A percentile compares a stretch with the other conserved stretches of the same genome.
These are phyloP conservation scores for Aechmea fasciata DNA, from an alignment of 176 grass and related monocot species.

Conservation along the genomic window DNA sequence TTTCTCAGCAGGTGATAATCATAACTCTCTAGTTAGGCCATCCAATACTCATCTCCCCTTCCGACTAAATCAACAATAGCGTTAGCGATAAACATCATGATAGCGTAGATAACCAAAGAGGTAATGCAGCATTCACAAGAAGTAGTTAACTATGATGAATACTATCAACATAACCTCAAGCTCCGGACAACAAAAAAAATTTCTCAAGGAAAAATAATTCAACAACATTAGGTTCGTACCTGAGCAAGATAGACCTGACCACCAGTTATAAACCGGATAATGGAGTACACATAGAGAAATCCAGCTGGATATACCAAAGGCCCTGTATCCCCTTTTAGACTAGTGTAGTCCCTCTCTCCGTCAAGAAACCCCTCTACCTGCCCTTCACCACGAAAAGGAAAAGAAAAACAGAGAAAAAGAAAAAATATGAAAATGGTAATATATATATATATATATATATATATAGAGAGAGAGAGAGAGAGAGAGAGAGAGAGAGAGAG, in stretches of 20 bases:
- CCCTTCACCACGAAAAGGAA: constrained; percentile 10
- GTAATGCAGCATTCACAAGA: no score
- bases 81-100: no score
- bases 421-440: background rate
- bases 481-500: no score
- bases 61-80: no score
- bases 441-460: background rate
- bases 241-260: constrained; percentile 76
- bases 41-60: background rate
- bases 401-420: background rate
- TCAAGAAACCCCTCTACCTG: constrained; percentile 69
- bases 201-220: no score
- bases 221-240: constrained; percentile 16
- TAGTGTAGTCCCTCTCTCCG: constrained; percentile 85
- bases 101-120: no score
- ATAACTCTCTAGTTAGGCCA: background rate
- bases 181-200: no score
- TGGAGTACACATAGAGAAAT: constrained; percentile 87
- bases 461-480: no score
- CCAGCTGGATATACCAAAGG: constrained; percentile 90
- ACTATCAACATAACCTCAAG: no score
- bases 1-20: background rate
- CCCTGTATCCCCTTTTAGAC: constrained; percentile 87
- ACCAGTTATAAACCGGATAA: constrained; percentile 65
- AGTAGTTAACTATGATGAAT: no score